Base-by-base conservation (phyloP, 768 basidiomycete genomes). In the Ramaria sp. region DNA sequence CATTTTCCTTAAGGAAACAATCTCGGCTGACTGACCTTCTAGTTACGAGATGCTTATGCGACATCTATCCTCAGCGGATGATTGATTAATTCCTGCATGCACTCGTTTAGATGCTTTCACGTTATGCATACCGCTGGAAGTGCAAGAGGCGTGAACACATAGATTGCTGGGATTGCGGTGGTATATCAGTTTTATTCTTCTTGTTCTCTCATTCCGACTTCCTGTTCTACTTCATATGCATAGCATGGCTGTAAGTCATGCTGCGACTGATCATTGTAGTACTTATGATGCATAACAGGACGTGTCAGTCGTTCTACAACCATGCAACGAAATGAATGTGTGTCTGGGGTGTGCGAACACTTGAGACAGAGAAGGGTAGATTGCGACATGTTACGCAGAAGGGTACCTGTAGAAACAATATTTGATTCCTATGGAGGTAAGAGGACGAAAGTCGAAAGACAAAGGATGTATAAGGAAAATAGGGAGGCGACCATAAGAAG, bases 41-140 rank as follows among this genome's bases (percentile, higher is more conserved):
- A 76, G 75, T 49, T 76, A 75, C 60, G 74, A 75, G 63, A 56
- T 74, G 51, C 64, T 74, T 59, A 74, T 75, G 74, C 66, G 73
- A 33, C 58, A 66, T n/a, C 60, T 66, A 22, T 27, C 51, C 31
- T 51, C 57, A 15, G 5, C 11, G 12, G 33, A 52, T 49, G 27
- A 15, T 20, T 43, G 42, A 43, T 43, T n/a, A 43, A n/a, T n/a
- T 43, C n/a, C n/a, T 43, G n/a, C n/a, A 17, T 9, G 42, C 42
- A 9, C 42, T 9, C n/a, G 42, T n/a, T 22, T 43, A 43, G 42
- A 43, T 43, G 13, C n/a, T 19, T 43, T 22, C 42, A 43, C 42
- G n/a, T 4, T 13, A 17, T 43, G 42, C 20, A 17, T 17, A 22
- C n/a, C 39, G 17, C 42, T 43, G 42, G 42, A 43, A 19, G 5